Conservation (phyloP, 306 rosid species). For the Quercus alba region DNA sequence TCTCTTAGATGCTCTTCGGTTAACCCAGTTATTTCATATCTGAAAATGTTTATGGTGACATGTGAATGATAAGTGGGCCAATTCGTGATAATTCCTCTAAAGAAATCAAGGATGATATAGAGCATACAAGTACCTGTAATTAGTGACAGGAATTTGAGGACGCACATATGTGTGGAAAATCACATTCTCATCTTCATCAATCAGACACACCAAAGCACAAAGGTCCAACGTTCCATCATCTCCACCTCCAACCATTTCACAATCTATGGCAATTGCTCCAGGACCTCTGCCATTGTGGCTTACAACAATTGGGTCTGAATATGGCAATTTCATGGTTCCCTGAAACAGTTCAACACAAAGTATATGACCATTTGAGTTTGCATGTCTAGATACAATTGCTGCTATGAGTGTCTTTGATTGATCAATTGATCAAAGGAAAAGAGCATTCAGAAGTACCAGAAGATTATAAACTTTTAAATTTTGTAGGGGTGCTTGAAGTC, state of each 20-base stretch:
- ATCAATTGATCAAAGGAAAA: not conserved
- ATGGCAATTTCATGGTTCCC: constrained; percentile 40
- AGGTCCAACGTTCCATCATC: constrained; percentile 78
- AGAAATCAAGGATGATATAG: constrained; percentile 15
- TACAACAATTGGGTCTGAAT: constrained; percentile 26
- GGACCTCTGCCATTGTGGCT: constrained; percentile 20
- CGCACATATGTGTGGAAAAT: constrained; percentile 63
- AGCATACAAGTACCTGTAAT: constrained; percentile 52
- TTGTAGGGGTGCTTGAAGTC: not conserved
- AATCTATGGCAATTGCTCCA: constrained; percentile 66
- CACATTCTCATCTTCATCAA: constrained; percentile 74
- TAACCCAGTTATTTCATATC: constrained; percentile 72
- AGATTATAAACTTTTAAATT: not conserved
- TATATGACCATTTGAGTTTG: constrained; percentile 13
- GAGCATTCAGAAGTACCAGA: not conserved
- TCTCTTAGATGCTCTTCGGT: constrained; percentile 65
- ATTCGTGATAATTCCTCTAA: not conserved
- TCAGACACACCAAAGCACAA: constrained; percentile 76
- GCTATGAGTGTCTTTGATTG: constrained; percentile 8
- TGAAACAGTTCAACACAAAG: constrained; percentile 35
- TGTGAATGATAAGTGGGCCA: not conserved
- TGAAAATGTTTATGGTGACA: constrained; percentile 31
- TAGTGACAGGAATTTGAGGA: constrained; percentile 58
- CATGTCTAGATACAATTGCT: constrained; percentile 4
- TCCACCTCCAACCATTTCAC: constrained; percentile 95